A percentile compares a stretch with the other conserved stretches of the same genome.
Conservation (phyloP, 1,284 basidiomycete species). For the Fomitopsis pinicola region DNA sequence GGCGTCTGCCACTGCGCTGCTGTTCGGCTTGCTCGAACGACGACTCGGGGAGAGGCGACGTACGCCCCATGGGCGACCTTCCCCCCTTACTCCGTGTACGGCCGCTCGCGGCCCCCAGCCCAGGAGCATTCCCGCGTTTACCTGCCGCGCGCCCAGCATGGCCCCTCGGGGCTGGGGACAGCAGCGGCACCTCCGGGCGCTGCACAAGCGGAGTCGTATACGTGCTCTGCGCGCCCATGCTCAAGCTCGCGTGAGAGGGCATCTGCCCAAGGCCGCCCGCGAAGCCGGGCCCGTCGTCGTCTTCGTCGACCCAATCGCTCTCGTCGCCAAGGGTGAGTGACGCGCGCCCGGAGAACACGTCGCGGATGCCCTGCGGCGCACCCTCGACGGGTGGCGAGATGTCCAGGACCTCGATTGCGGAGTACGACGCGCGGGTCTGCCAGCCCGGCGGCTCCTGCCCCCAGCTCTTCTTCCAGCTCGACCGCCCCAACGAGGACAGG, state of each 20-base stretch:
- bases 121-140: constrained; percentile 20
- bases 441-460: constrained; percentile 80
- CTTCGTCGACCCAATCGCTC: constrained; percentile 82
- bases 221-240: constrained; percentile 10
- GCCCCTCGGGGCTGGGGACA: constrained; percentile 18
- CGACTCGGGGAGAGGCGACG: constrained; percentile 55
- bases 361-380: constrained; percentile 44
- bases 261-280: constrained; percentile 73
- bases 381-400: constrained; percentile 55
- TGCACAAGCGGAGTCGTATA: constrained; percentile 5
- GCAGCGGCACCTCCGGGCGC: constrained; percentile 15
- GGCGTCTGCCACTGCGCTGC: constrained; percentile 44
- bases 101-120: constrained; percentile 17
- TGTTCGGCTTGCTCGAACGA: constrained; percentile 44
- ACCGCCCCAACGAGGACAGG: constrained; percentile 50
- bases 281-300: constrained; percentile 72
- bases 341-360: constrained; percentile 69
- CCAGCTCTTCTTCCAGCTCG: constrained; percentile 86
- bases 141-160: constrained; percentile 8
- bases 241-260: constrained; percentile 34
- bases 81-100: constrained; percentile 36
- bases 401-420: constrained; percentile 68
- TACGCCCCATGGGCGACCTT: constrained; percentile 53
- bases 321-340: constrained; percentile 65
- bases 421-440: constrained; percentile 65